Evolutionary conservation across 2,329 filamentous ascomycete species (phyloP).

Genomic region (Raffaelea deltoideospora): DNA sequence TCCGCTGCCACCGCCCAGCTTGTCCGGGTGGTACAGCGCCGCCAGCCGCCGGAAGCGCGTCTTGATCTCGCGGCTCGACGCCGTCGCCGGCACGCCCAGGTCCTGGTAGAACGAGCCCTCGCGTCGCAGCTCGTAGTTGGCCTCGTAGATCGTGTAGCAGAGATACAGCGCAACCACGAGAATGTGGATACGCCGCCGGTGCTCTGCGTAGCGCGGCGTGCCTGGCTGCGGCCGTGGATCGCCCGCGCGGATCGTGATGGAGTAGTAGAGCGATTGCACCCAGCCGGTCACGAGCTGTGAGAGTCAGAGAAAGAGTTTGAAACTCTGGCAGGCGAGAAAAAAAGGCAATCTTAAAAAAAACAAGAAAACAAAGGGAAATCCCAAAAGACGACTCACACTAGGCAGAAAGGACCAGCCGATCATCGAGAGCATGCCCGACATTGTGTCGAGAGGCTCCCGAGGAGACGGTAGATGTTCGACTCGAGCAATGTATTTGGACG

Average conservation of each 20-base stretch:
- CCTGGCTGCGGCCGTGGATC: constrained; percentile 62
- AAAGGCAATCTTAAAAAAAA: neutral
- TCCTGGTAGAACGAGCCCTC: constrained; percentile 65
- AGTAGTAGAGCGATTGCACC: constrained; percentile 71
- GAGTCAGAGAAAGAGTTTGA: neutral
- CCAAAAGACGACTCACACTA: constrained; percentile 22
- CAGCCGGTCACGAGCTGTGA: constrained; percentile 60
- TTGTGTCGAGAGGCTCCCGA: too few species aligned
- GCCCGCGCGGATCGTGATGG: constrained; percentile 77
- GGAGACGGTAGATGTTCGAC: too few species aligned
- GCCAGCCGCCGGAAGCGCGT: constrained; percentile 68
- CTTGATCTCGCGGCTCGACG: constrained; percentile 65
- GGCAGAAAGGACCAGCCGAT: constrained; percentile 43
- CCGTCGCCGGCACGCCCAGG: constrained; percentile 53
- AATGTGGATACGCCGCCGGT: constrained; percentile 73
- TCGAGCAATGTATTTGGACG: too few species aligned
- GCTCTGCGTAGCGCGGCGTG: constrained; percentile 50
- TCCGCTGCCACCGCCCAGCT: constrained; percentile 33
- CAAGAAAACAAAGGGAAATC: neutral
- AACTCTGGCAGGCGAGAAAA: constrained; percentile 6
- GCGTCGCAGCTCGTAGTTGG: constrained; percentile 62
- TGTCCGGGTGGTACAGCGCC: constrained; percentile 70
- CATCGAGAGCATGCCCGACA: constrained; percentile 38
- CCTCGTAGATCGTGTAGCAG: constrained; percentile 82
- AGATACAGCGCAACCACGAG: constrained; percentile 74